These are phyloP conservation scores for Tetrahymena borealis DNA, from an alignment of 73 alveolate genomes.

Conservation along the genomic window DNA sequence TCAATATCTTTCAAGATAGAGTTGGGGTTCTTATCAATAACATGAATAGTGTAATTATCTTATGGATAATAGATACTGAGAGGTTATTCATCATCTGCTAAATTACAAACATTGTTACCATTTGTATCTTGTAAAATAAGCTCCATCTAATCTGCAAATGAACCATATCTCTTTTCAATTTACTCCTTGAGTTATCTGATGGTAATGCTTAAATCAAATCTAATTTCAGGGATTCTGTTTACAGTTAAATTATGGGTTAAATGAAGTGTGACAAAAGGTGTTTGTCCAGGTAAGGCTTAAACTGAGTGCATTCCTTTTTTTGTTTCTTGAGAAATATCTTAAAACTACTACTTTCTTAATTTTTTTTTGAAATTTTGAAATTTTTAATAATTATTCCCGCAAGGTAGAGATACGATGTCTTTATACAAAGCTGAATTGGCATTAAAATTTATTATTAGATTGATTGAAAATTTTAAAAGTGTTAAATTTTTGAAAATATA, in stretches of 20 bases:
- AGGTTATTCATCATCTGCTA: conserved; percentile 16
- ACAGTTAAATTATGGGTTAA: conserved; percentile 27
- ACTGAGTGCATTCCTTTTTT: not conserved
- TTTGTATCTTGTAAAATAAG: conserved; percentile 17
- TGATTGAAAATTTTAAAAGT: too few relatives aligned
- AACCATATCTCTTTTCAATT: conserved; percentile 40
- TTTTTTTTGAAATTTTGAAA: too few relatives aligned
- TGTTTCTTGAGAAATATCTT: too few relatives aligned
- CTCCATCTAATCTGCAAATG: conserved; percentile 25
- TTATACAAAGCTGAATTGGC: too few relatives aligned
- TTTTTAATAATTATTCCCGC: too few relatives aligned
- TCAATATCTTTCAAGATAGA: conserved; percentile 60
- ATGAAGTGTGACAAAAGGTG: conserved; percentile 15
- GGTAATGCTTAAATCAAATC: conserved; percentile 30
- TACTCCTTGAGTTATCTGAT: conserved; percentile 23
- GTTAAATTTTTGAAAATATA: too few relatives aligned
- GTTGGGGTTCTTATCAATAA: conserved; percentile 66
- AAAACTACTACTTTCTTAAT: too few relatives aligned
- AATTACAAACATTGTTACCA: conserved; percentile 20
- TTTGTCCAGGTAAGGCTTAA: not conserved
- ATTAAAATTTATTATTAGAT: too few relatives aligned
- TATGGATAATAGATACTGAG: conserved; percentile 18
- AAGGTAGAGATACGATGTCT: too few relatives aligned
- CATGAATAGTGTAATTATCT: conserved; percentile 55
- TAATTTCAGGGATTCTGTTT: conserved; percentile 10